Evolutionary conservation across 2,329 filamentous ascomycete genomes (phyloP), one percentile per base, ranked within the genome.

Genomic region (Macrophomina tecta): DNA sequence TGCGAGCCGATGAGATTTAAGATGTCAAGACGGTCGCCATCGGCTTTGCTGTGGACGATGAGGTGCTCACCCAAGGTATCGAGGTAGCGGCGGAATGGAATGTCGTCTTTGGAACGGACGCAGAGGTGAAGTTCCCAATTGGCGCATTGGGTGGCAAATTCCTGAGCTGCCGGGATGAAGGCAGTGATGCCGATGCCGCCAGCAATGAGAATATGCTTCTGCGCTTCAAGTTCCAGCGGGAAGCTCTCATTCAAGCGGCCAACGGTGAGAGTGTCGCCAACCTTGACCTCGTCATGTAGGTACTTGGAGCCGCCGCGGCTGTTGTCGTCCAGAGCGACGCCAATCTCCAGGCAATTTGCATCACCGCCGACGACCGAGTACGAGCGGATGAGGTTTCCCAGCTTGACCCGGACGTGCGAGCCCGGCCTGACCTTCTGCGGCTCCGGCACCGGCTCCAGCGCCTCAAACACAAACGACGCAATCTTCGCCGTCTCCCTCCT

Each of bases 141-240:
- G 73, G 75, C 68, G n/a, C 70, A 68, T 1, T 69, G 65, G 2
- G 55, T 42, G 5, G 73, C 64, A 12, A 79, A 73, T 12, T 73
- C 68, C 58, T 83, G 76, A 3, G 86, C 72, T 30, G 87, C 77
- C 0, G 79, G 71, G 8, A 91, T 72, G 69, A 90, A 90, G 0
- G 89, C 89, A 1, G 89, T 91, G 68, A 91, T 85, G 0, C 89
- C 89, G 36, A 91, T 87, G 0, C 89, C 89, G 9, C 86, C 89
- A 0, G 83, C 87, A 36, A 91, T 84, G 71, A 90, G 86, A 46
- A 90, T 80, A 69, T 90, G 88, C 60, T 85, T 81, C 69, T 85
- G 86, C 7, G 85, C 85, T 0, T 81, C 77, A 2, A 67, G 72
- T 0, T 78, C 79, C 1, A 82, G 75, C 1, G 82, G 81, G 30